Conservation (phyloP, 345 rosid genomes). For the Eucalyptus fibrosa region DNA sequence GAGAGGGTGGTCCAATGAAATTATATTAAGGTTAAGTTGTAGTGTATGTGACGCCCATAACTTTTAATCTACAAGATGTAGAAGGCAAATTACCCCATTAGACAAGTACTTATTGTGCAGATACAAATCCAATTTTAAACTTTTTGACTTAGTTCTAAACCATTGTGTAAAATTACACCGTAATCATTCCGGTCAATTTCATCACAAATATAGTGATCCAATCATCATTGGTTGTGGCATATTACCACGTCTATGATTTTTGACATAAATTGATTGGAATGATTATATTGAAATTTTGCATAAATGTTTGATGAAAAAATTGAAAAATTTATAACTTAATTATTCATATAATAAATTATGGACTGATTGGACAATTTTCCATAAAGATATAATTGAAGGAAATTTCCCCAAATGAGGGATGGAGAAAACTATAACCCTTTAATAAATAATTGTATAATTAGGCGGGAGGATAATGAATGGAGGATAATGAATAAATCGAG, state of each 20-base stretch:
- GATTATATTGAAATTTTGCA: rapidly evolving
- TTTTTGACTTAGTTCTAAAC: neutral
- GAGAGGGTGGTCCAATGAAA: neutral
- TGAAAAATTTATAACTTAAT: rapidly evolving
- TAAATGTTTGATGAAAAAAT: neutral
- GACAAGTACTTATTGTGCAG: rapidly evolving
- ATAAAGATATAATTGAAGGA: neutral
- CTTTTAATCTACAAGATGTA: neutral
- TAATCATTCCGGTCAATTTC: neutral
- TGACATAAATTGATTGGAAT: rapidly evolving
- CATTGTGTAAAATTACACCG: rapidly evolving
- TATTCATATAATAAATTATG: neutral
- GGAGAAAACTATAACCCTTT: neutral
- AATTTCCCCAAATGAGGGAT: neutral
- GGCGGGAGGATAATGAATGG: neutral
- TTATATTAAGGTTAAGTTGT: neutral
- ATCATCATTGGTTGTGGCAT: neutral
- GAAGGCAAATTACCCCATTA: neutral
- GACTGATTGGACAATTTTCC: neutral
- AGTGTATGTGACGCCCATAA: neutral
- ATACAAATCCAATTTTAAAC: neutral
- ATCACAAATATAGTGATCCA: rapidly evolving
- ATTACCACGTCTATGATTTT: neutral
- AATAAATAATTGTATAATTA: neutral
- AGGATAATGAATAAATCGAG: neutral